Percentiles rank a stretch among this genome's conserved stretches.
These are phyloP conservation scores for Juglanconis oblonga DNA, from an alignment of 2,329 filamentous ascomycete genomes.

Conservation along the genomic window DNA sequence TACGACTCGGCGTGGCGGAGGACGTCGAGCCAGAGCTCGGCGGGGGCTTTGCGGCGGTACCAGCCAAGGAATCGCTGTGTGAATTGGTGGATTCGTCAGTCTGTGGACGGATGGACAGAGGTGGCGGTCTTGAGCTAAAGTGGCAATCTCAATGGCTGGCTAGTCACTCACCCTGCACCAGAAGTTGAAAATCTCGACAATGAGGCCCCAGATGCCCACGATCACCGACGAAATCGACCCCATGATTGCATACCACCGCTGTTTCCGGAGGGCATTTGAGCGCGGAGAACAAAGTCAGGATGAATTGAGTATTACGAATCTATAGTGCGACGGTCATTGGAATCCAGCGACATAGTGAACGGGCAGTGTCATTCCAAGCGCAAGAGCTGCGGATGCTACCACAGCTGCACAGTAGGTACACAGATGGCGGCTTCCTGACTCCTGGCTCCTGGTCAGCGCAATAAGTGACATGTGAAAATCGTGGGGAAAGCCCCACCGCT, in stretches of 20 bases:
- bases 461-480: neutral
- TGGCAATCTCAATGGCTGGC: neutral
- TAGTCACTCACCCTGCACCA: constrained; percentile 55
- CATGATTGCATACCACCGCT: constrained; percentile 7
- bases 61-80: constrained; percentile 64
- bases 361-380: neutral
- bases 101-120: neutral
- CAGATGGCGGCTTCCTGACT: neutral
- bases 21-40: constrained; percentile 62
- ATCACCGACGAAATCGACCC: constrained; percentile 29
- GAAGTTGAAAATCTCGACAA: constrained; percentile 60
- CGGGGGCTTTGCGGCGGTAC: constrained; percentile 63
- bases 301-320: neutral
- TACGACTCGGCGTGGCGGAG: constrained; percentile 67
- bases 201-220: constrained; percentile 52
- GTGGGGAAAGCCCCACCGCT: neutral
- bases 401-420: no score
- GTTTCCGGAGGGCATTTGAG: constrained; percentile 4
- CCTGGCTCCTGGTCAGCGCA: neutral
- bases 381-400: no score
- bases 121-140: neutral
- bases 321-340: neutral
- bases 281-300: neutral
- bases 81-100: neutral
- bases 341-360: neutral